These are phyloP conservation scores for Boletus subparvulus DNA, from an alignment of 768 basidiomycete genomes.

Conservation along the genomic window DNA sequence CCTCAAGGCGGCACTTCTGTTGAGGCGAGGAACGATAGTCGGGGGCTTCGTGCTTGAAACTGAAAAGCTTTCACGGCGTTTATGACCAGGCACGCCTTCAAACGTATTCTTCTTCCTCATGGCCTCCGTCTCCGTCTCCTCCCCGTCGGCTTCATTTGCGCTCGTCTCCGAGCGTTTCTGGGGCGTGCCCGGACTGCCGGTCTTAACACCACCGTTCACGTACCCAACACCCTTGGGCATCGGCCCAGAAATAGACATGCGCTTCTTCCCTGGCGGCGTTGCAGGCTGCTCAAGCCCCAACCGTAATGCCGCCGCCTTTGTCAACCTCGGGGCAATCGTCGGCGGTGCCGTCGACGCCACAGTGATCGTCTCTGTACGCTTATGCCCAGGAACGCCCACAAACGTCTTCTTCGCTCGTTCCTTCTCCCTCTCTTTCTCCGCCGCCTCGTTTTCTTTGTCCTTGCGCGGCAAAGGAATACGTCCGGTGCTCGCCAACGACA, in stretches of 20 bases:
- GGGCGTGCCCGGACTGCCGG: constrained; percentile 8
- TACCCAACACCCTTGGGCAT: constrained; percentile 7
- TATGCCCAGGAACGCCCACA: constrained; percentile 79
- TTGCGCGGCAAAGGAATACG: constrained; percentile 30
- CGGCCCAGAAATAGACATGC: constrained; percentile 32
- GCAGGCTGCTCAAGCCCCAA: constrained; percentile 50
- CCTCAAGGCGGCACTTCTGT: constrained; percentile 44
- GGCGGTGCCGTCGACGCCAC: constrained; percentile 80
- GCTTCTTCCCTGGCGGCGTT: constrained; percentile 39
- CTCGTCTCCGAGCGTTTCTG: constrained; percentile 14
- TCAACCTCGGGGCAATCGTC: constrained; percentile 69
- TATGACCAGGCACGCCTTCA: constrained; percentile 83
- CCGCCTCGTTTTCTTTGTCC: constrained; percentile 32
- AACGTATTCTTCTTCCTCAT: constrained; percentile 49
- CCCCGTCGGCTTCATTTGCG: constrained; percentile 30
- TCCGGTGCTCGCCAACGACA: constrained; percentile 36
- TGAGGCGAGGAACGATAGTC: constrained; percentile 43
- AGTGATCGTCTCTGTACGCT: constrained; percentile 60
- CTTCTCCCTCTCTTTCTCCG: constrained; percentile 57
- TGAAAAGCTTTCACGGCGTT: constrained; percentile 69
- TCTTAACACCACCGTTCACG: constrained; percentile 6
- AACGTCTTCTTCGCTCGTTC: constrained; percentile 66
- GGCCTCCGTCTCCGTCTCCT: constrained; percentile 28
- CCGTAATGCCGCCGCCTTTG: constrained; percentile 69
- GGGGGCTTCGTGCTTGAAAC: constrained; percentile 56